Base-by-base conservation (phyloP, 148 eudicot genomes). In the Vaccinium macrocarpon region DNA sequence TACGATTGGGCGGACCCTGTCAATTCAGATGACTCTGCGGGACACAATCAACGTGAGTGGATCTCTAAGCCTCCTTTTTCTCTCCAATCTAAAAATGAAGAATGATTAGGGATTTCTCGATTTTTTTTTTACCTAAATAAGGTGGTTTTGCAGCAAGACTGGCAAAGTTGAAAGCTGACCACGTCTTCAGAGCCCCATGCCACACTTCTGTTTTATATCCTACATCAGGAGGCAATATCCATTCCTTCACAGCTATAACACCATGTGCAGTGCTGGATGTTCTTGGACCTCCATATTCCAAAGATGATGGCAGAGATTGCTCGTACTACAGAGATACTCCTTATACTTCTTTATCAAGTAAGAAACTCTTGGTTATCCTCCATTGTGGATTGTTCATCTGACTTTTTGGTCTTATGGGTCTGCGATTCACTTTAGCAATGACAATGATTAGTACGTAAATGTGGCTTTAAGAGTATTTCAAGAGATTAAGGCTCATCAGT, bases 251-350 rank as follows among this genome's bases (percentile, higher is more conserved):
- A 19, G 98, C 98, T 27, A 87, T 93, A 85, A 93, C 96, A 79
- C 96, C 98, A 5, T 94, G 98, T 87, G 98, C 90, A 0, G 89
- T 95, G 76, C 92, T 95, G 27, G 98, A 95, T 91, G 95, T 95
- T 68, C 49, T 95, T 11, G 98, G 98, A 57, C 98, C 98, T 78
- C 98, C 98, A 35, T 95, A 95, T 88, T 93, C 98, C 8, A 87
- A 90, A 82, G 91, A 90, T 15, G 97, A 95, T 71, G 98, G 95
- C 23, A 91, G 98, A 13, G 97, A 95, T 82, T 90, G 96, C 82
- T 83, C 92, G 0, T 95, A 90, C 85, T 95, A 94, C 82, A 86
- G 82, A 84, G 98, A 93, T 10, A 50, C 81, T 53, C 86, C 87
- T 12, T 87, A 53, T 50, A 12, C 71, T 71, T 88, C 86, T 61